phyloP scores from a whole-genome alignment of 805 yeast genomes.

The Saturnispora hagleri region DNA sequence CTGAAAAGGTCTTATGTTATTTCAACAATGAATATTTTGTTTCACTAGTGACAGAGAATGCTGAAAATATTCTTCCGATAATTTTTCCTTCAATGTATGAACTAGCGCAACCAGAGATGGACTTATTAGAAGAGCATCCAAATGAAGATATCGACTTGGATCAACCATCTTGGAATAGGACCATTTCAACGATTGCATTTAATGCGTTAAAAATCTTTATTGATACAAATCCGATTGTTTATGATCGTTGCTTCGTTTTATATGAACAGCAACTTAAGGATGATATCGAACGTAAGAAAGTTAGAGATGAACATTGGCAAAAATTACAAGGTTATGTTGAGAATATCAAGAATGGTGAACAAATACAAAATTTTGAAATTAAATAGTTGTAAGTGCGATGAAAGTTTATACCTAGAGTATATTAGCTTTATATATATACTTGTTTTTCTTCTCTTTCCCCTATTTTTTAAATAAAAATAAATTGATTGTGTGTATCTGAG shows the following conservation, averaged over 20 bases:
- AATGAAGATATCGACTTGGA: slow-evolving; percentile 30
- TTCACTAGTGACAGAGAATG: slow-evolving; percentile 82
- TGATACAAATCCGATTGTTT: slow-evolving; percentile 85
- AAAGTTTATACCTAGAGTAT: neutral
- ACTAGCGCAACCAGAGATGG: slow-evolving; percentile 42
- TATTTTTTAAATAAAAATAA: too few species aligned
- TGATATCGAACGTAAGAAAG: slow-evolving; percentile 52
- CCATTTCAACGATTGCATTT: slow-evolving; percentile 84
- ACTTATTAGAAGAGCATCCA: slow-evolving; percentile 23
- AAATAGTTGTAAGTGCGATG: neutral
- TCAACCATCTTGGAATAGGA: slow-evolving; percentile 80
- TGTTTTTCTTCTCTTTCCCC: neutral
- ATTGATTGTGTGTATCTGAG: neutral
- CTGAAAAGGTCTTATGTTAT: slow-evolving; percentile 86
- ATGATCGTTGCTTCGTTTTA: slow-evolving; percentile 85
- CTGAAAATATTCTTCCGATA: slow-evolving; percentile 87
- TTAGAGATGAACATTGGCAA: slow-evolving; percentile 64
- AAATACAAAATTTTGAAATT: slow-evolving; percentile 52
- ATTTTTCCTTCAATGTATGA: slow-evolving; percentile 86
- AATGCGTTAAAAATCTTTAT: slow-evolving; percentile 85
- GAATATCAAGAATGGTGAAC: slow-evolving; percentile 22
- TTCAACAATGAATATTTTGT: slow-evolving; percentile 95
- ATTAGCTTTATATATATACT: neutral
- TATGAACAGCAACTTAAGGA: slow-evolving; percentile 75
- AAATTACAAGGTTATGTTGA: slow-evolving; percentile 54